Conservation (phyloP, 345 rosid genomes). For the Leavenworthia alabamica region DNA sequence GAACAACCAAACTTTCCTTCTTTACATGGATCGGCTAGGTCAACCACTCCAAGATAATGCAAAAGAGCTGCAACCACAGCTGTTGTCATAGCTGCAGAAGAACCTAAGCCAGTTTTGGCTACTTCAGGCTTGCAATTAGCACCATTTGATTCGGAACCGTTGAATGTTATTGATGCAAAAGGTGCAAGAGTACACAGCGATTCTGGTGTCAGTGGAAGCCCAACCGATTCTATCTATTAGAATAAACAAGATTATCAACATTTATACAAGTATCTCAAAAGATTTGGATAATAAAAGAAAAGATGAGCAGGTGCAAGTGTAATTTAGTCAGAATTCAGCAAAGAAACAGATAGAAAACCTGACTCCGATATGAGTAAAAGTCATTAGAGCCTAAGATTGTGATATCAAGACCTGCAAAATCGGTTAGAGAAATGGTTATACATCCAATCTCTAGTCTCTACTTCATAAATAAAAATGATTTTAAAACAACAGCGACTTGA, state of each 20-base stretch:
- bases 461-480: not conserved
- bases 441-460: conserved; percentile 3
- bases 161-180: conserved; percentile 80
- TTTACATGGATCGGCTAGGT: conserved; percentile 47
- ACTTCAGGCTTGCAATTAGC: conserved; percentile 82
- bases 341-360: conserved; percentile 38
- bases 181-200: conserved; percentile 71
- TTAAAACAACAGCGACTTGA: conserved; percentile 6
- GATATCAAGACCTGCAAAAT: conserved; percentile 76
- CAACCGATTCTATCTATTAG: conserved; percentile 70
- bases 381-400: conserved; percentile 87
- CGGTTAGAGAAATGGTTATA: conserved; percentile 27
- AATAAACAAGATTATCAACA: conserved; percentile 13
- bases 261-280: conserved; percentile 4
- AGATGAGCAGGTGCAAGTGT: not conserved
- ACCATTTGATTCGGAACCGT: conserved; percentile 52
- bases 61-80: conserved; percentile 90
- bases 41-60: conserved; percentile 77
- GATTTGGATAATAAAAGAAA: not conserved
- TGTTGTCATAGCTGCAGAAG: conserved; percentile 98
- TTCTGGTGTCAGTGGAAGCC: conserved; percentile 80
- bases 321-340: not conserved
- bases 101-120: conserved; percentile 97
- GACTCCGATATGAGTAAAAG: conserved; percentile 89
- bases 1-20: conserved; percentile 33